Percentiles rank a stretch among this genome's conserved stretches.
Conservation (phyloP, 2,329 filamentous ascomycete genomes). For the Ophiostoma piceae region DNA sequence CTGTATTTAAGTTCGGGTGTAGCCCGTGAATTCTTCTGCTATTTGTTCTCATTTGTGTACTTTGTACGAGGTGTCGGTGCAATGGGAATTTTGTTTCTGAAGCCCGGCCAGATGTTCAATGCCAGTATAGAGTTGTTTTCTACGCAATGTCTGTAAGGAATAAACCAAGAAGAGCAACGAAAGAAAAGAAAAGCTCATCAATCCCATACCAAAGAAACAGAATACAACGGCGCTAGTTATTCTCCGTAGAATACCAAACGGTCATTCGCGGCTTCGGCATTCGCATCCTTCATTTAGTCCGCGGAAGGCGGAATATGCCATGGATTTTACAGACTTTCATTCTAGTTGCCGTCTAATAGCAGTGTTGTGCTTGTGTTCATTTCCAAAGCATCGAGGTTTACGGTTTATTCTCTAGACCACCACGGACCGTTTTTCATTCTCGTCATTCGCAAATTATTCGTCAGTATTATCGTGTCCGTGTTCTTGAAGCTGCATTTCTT, state of each 20-base stretch:
- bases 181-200: neutral
- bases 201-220: neutral
- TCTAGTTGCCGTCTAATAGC: too few relatives aligned
- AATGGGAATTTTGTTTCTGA: too few relatives aligned
- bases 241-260: neutral
- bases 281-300: conserved; percentile 15
- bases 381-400: neutral
- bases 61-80: too few relatives aligned
- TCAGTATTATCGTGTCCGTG: too few relatives aligned
- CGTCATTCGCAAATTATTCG: neutral
- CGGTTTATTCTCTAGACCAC: neutral
- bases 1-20: neutral
- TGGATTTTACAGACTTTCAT: neutral
- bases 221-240: neutral
- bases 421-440: neutral
- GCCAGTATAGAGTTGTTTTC: too few relatives aligned
- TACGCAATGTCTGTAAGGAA: too few relatives aligned
- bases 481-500: too few relatives aligned
- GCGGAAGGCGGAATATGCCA: neutral
- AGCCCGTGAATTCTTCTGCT: neutral
- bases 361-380: too few relatives aligned
- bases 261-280: conserved; percentile 22
- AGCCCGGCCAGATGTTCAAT: too few relatives aligned
- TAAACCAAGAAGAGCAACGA: too few relatives aligned
- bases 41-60: too few relatives aligned